Evolutionary conservation across 805 yeast species (phyloP).

Genomic region (Wickerhamiella siamensis): DNA sequence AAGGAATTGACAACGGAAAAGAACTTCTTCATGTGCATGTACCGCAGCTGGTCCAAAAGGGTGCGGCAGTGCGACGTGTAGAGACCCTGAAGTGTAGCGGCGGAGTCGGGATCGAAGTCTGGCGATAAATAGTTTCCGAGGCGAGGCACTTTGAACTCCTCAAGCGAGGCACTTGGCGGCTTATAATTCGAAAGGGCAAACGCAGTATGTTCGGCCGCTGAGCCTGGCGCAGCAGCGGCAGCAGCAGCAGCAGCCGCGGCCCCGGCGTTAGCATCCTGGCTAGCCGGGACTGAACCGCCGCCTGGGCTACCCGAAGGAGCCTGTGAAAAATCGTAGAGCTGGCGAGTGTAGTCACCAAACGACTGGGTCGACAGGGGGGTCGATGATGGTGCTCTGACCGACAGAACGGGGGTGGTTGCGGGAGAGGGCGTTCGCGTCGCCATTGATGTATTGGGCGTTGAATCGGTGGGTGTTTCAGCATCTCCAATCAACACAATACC

Average conservation of each 20-base stretch:
- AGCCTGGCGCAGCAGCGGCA: background rate
- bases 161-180: background rate
- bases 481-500: conserved; percentile 43
- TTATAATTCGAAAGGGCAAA: background rate
- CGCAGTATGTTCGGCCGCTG: background rate
- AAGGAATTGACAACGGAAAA: conserved; percentile 40
- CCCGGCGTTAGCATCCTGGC: background rate
- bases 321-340: background rate
- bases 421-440: conserved; percentile 4
- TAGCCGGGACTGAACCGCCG: background rate
- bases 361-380: background rate
- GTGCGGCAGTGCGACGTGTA: conserved; percentile 52
- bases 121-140: conserved; percentile 32
- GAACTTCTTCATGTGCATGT: conserved; percentile 49
- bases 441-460: conserved; percentile 4
- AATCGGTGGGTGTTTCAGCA: conserved; percentile 3
- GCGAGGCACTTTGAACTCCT: conserved; percentile 26
- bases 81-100: conserved; percentile 44
- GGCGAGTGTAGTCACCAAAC: background rate
- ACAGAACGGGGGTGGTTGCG: background rate
- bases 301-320: background rate
- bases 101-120: conserved; percentile 40
- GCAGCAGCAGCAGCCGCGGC: background rate
- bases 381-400: background rate
- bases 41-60: conserved; percentile 50